Conservation (phyloP, 306 rosid genomes). For the Casuarina cunninghamiana region DNA sequence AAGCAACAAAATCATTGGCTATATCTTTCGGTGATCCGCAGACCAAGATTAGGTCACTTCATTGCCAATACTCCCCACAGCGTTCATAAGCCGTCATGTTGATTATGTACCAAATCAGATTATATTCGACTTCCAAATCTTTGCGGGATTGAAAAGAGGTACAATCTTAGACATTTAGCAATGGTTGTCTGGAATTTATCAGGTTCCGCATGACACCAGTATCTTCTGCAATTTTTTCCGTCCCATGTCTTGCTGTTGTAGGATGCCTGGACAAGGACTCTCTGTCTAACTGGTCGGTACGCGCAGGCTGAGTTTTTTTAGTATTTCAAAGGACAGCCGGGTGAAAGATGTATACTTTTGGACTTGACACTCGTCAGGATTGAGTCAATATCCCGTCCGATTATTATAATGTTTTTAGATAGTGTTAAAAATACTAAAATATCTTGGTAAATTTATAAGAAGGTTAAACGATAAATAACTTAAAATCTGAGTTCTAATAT, state of each 20-base stretch:
- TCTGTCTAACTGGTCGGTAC: background rate
- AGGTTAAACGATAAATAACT: no score
- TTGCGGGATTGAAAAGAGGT: background rate
- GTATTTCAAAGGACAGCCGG: no score
- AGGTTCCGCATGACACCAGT: background rate
- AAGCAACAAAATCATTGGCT: background rate
- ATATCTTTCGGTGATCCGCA: background rate
- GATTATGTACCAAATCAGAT: background rate
- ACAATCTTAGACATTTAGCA: background rate
- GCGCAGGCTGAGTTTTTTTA: no score
- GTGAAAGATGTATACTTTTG: no score
- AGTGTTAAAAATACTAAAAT: no score
- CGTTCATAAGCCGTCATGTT: background rate
- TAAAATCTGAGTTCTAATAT: no score
- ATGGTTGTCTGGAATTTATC: background rate
- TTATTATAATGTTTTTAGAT: no score
- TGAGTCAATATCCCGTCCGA: no score
- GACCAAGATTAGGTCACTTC: background rate
- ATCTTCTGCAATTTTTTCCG: background rate
- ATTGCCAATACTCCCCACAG: background rate
- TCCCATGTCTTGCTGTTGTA: slow-evolving; percentile 4
- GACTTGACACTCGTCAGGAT: no score
- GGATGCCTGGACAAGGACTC: background rate
- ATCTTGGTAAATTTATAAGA: no score
- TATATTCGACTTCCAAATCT: slow-evolving; percentile 5